A percentile compares a stretch with the other conserved stretches of the same genome.
These are phyloP conservation scores for Polytrichum formosum DNA, from an alignment of 225 moss, liverwort and hornwort species.

Conservation along the genomic window DNA sequence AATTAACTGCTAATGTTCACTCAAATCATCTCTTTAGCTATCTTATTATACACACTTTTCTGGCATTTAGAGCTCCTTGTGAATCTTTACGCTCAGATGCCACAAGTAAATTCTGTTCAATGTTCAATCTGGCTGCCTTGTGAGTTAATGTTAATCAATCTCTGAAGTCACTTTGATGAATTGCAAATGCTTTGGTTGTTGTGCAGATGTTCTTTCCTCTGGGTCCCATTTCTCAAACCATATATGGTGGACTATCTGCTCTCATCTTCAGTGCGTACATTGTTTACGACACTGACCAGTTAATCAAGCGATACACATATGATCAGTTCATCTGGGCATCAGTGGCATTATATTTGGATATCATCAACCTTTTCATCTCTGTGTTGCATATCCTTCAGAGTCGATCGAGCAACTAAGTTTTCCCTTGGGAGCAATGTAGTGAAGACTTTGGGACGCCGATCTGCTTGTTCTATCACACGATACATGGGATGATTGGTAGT, in stretches of 20 bases:
- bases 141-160: not conserved
- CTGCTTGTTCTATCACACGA: no score
- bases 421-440: not conserved
- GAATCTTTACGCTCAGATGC: no score
- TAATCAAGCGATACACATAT: slow-evolving; percentile 82
- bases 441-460: no score
- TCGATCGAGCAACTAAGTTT: slow-evolving; percentile 37
- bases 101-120: not conserved
- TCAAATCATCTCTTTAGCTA: not conserved
- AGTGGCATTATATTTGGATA: slow-evolving; percentile 86
- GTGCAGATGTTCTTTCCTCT: slow-evolving; percentile 73
- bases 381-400: slow-evolving; percentile 81
- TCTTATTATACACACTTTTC: not conserved
- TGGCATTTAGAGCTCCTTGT: no score
- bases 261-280: slow-evolving; percentile 90
- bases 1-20: not conserved
- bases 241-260: slow-evolving; percentile 82
- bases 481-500: no score
- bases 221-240: slow-evolving; percentile 58
- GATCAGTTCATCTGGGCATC: slow-evolving; percentile 96
- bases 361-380: slow-evolving; percentile 89
- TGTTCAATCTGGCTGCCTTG: not conserved
- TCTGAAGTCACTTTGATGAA: not conserved
- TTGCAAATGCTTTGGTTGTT: not conserved
- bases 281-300: slow-evolving; percentile 88